Evolutionary conservation across 305 asterid genomes (phyloP), one percentile per base, ranked within the genome.

Genomic region (Fraxinus dipetala): DNA sequence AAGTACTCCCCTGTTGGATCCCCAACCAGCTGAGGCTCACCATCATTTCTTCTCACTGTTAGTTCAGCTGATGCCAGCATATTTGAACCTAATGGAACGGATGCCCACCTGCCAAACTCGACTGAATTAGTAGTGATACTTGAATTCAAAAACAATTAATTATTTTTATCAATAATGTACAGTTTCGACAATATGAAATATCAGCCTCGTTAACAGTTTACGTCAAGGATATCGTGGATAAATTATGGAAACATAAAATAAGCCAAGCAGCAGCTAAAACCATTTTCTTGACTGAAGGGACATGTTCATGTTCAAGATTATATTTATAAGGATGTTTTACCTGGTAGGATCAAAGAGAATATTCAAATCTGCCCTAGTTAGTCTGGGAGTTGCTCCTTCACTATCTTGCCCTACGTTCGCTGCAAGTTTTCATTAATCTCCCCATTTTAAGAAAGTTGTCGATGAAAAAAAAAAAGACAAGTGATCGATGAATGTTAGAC

Each of bases 1-100:
- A 89, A 96, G 84, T 85, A 90, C 90, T 90, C 93, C 79, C 99
- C 98, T 0, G 94, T 93, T 24, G 93, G 94, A 43, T 92, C 97
- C 63, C 99, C 97, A 1, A 93, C 93, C 83, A 92, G 88, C 84
- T 90, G 90, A 38, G 80, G 38, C 87, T 95, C 96, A 1, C 86
- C 78, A 2, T 78, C 86, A 72, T 87, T 87, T 83, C 88, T 90
- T 85, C 98, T 83, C 78, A 88, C 75, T 1, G 98, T 90, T 78
- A 92, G 83, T 77, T 96, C 98, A 4, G 98, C 99, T 61, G 89
- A 89, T 31, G 98, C 96, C 45, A 93, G 92, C 87, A 93, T 87
- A 83, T 91, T 87, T n/a, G 90, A 85, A 30, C 99, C 99, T 83
- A 94, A 67, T 61, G 83, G 85, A 78, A 85, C 86, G 16, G 93